Evolutionary conservation across 805 yeast species (phyloP).

Genomic region (Kuraishia molischiana): DNA sequence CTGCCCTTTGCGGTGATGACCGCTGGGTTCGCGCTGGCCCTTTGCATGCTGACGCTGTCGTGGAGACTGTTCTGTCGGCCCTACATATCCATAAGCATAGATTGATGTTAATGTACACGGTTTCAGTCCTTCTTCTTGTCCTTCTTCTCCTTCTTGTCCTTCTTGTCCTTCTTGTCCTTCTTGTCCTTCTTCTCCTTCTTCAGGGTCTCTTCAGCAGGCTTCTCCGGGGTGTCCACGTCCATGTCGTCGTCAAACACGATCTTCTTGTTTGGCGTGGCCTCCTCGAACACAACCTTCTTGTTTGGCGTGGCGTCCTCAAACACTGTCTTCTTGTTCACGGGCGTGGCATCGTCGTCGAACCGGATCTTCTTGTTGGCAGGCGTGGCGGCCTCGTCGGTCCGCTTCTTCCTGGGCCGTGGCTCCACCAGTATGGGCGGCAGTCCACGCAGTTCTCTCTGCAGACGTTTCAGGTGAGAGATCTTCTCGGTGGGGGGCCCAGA

Average conservation of each 20-base stretch:
- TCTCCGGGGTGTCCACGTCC: slow-evolving; percentile 1
- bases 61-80: not conserved
- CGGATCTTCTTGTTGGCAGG: slow-evolving; percentile 10
- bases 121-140: not conserved
- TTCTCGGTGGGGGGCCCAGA: slow-evolving; percentile 17
- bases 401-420: slow-evolving; percentile 1
- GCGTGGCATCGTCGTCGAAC: slow-evolving; percentile 7
- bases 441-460: slow-evolving; percentile 26
- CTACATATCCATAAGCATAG: too few relatives aligned
- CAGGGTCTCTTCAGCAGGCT: slow-evolving; percentile 1
- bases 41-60: not conserved
- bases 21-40: not conserved
- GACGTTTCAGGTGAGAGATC: slow-evolving; percentile 22
- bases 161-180: slow-evolving; percentile 9
- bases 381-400: slow-evolving; percentile 6
- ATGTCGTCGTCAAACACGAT: slow-evolving; percentile 3
- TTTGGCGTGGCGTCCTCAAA: slow-evolving; percentile 7
- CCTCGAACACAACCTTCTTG: slow-evolving; percentile 8
- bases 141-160: slow-evolving; percentile 2
- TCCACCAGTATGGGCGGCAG: slow-evolving; percentile 23
- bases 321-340: slow-evolving; percentile 9
- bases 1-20: slow-evolving; percentile 9
- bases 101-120: too few relatives aligned
- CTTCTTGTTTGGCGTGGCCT: slow-evolving; percentile 4
- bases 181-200: slow-evolving; percentile 5